phyloP scores from a whole-genome alignment of 2,329 filamentous ascomycete genomes.

The Aspergillus calidoustus region DNA sequence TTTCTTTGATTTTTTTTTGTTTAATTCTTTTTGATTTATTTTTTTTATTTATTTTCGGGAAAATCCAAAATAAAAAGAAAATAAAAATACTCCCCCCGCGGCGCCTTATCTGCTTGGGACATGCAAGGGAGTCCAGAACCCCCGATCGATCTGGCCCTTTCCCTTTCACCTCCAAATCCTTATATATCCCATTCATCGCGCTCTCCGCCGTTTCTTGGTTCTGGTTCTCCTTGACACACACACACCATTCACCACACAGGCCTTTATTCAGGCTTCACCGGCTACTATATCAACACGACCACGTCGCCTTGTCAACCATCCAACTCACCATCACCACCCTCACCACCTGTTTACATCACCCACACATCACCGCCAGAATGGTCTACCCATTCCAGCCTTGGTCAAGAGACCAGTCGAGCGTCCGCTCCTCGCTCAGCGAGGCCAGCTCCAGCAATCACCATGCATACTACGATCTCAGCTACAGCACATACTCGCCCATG shows the following conservation, averaged over 20 bases:
- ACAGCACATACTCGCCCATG: constrained; percentile 30
- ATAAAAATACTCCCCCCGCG: constrained; percentile 21
- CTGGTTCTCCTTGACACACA: constrained; percentile 5
- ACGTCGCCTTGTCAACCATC: not conserved
- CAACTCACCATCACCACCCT: not conserved
- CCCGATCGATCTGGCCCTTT: constrained; percentile 31
- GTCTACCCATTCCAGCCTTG: constrained; percentile 31
- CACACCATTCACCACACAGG: not conserved
- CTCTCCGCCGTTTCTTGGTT: not conserved
- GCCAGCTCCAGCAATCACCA: constrained; percentile 26
- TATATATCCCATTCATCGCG: constrained; percentile 5
- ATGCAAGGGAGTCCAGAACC: constrained; percentile 33
- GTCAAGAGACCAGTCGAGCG: constrained; percentile 27
- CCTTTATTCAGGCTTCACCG: not conserved
- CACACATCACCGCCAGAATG: constrained; percentile 10
- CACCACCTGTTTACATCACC: not conserved
- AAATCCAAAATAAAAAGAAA: constrained; percentile 11
- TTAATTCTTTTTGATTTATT: not conserved
- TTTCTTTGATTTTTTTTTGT: constrained; percentile 12
- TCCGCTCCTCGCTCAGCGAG: constrained; percentile 28
- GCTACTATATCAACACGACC: not conserved
- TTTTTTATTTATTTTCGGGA: constrained; percentile 14
- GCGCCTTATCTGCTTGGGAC: constrained; percentile 33
- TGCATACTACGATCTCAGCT: constrained; percentile 34
- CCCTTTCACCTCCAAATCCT: constrained; percentile 11